Evolutionary conservation across 2,329 filamentous ascomycete genomes (phyloP).

Genomic region (Dryadomyces quercus-mongolicae): DNA sequence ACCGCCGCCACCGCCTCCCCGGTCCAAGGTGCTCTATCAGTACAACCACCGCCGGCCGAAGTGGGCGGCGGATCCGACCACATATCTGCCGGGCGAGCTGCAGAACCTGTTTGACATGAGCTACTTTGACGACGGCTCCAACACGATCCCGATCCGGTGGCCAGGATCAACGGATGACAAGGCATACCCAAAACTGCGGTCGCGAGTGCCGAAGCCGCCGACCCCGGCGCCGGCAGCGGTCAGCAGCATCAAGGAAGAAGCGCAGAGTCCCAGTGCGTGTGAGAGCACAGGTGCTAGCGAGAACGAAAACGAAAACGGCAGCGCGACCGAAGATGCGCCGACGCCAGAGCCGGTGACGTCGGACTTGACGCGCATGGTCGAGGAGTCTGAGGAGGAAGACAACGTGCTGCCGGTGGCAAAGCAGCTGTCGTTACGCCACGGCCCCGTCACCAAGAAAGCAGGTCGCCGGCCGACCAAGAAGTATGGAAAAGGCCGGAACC

Average conservation of each 20-base stretch:
- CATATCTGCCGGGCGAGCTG: constrained; percentile 48
- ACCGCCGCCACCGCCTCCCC: neutral
- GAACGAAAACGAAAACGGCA: constrained; percentile 32
- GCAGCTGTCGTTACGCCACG: constrained; percentile 10
- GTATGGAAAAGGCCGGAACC: constrained; percentile 27
- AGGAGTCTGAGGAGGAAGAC: constrained; percentile 21
- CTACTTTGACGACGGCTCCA: constrained; percentile 46
- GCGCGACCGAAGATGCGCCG: constrained; percentile 24
- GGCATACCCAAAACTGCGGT: constrained; percentile 39
- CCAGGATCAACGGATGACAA: constrained; percentile 46
- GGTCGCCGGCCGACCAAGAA: constrained; percentile 26
- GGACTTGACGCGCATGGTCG: constrained; percentile 16
- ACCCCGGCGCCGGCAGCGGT: neutral
- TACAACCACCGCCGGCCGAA: constrained; percentile 39
- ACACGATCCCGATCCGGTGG: constrained; percentile 60
- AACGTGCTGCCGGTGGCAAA: neutral
- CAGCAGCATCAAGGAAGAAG: constrained; percentile 16
- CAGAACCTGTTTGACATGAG: constrained; percentile 69
- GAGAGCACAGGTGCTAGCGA: constrained; percentile 26
- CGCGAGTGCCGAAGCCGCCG: constrained; percentile 30
- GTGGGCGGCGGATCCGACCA: constrained; percentile 35
- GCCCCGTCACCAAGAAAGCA: constrained; percentile 11
- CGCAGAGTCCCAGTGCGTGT: constrained; percentile 22
- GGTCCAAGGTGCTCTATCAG: constrained; percentile 23
- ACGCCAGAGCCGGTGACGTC: constrained; percentile 15